Percentiles rank a stretch among this genome's conserved stretches.
Conservation (phyloP, 495 filamentous ascomycete genomes). For the Umbilicaria muhlenbergii region DNA sequence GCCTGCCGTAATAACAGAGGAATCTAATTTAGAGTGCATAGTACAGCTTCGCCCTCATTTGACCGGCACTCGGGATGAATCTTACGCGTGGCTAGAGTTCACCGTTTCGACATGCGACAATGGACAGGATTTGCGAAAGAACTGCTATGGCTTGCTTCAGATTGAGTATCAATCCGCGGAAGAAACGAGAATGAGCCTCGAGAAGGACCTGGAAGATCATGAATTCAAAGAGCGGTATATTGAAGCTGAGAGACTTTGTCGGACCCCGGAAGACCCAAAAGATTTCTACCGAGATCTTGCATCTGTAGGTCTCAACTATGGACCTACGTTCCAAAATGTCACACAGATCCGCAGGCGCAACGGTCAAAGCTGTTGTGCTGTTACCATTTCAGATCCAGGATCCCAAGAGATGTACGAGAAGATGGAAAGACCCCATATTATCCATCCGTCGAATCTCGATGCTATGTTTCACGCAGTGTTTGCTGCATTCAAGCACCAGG, state of each 20-base stretch:
- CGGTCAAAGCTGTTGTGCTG: slow-evolving; percentile 2
- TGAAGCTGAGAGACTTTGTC: slow-evolving; percentile 2
- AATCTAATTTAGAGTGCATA: slow-evolving; percentile 2
- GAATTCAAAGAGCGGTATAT: background rate
- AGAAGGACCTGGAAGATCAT: background rate
- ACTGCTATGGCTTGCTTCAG: slow-evolving; percentile 6
- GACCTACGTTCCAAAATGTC: slow-evolving; percentile 20
- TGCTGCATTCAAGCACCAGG: slow-evolving; percentile 5
- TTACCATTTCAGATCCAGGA: background rate
- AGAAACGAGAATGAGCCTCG: background rate
- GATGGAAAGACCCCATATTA: slow-evolving; percentile 3
- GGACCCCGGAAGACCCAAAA: slow-evolving; percentile 1
- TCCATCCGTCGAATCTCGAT: slow-evolving; percentile 8
- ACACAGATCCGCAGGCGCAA: background rate
- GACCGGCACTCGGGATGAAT: background rate
- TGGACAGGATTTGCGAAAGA: slow-evolving; percentile 2
- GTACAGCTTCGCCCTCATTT: slow-evolving; percentile 4
- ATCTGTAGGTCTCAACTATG: slow-evolving; percentile 8
- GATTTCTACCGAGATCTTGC: slow-evolving; percentile 2
- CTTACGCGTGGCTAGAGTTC: slow-evolving; percentile 5
- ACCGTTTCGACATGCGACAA: slow-evolving; percentile 1
- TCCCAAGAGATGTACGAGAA: background rate
- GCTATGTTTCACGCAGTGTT: slow-evolving; percentile 8
- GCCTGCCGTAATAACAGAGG: slow-evolving; percentile 10
- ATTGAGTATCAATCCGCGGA: slow-evolving; percentile 2